Base-by-base conservation (phyloP, 2,329 filamentous ascomycete species). In the Aspergillus sp. region DNA sequence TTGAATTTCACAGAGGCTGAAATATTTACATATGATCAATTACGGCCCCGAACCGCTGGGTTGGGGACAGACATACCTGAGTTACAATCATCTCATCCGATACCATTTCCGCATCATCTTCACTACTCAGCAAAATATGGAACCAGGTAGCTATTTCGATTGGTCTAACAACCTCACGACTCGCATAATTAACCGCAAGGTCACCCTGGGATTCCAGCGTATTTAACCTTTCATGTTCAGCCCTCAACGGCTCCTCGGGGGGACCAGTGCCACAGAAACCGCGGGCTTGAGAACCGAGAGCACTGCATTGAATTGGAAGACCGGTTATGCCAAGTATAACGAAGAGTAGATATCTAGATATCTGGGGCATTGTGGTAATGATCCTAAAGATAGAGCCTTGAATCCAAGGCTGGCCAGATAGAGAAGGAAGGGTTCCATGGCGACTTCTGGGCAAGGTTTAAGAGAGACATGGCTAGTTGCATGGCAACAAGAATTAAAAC, bases 91-190 rank as follows among this genome's bases (percentile, higher is more conserved):
- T 76, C 32, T 61, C 63, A 57, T 73, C 70, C 3, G 71, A 69
- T 16, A 75, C 71, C 32, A 66, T 60, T 16, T 62, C 53, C 3
- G 63, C 64, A 50, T 71, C 63, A 4, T 68, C 70, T 45, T 67
- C 65, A 58, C 72, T 73, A 55, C 70, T 72, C 46, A 81, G 66
- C 45, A 81, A 66, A 47, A 80, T 71, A 63, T 81, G 78, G 54
- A 80, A 77, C 67, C 76, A 80, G 20, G 73, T 77, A 9, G 76
- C 72, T 26, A 79, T 72, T 54, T 73, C 68, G 49, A 78, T 76
- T 14, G 69, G 67, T 4, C 59, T 52, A 18, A 62, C 32, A 6
- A 53, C 59, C 11, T 66, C 58, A 9, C 70, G 66, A 24, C 59
- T 63, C 32, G 67, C 65, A n/a, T 65, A 60, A 11, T 54, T 58